These are phyloP conservation scores for Irpex rosettiformis DNA, from an alignment of 1,284 basidiomycete species.

Conservation along the genomic window DNA sequence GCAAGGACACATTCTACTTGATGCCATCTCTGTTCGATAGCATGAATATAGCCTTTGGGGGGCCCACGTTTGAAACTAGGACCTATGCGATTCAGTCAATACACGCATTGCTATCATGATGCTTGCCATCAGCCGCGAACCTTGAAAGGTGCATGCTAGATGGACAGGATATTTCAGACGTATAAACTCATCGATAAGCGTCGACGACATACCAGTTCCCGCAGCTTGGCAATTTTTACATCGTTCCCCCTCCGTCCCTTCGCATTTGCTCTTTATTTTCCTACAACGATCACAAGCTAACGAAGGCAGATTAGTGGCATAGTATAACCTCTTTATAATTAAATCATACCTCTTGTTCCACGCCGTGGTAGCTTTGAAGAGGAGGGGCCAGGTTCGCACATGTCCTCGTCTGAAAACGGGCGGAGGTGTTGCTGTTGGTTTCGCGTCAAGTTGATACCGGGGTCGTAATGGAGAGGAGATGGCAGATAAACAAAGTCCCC, in stretches of 20 bases:
- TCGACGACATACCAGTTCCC: slow-evolving; percentile 48
- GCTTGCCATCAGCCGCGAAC: slow-evolving; percentile 37
- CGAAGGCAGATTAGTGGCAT: slow-evolving; percentile 5
- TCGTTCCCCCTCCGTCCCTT: slow-evolving; percentile 50
- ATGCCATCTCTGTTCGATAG: slow-evolving; percentile 86
- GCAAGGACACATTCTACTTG: slow-evolving; percentile 84
- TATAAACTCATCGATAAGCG: slow-evolving; percentile 3
- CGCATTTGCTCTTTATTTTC: slow-evolving; percentile 85
- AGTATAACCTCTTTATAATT: background rate
- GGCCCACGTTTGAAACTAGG: slow-evolving; percentile 84
- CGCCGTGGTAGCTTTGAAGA: slow-evolving; percentile 37
- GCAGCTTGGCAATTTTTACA: slow-evolving; percentile 70
- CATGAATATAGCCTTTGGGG: slow-evolving; percentile 87
- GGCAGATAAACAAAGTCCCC: background rate
- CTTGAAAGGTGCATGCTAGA: slow-evolving; percentile 75
- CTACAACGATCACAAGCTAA: slow-evolving; percentile 83
- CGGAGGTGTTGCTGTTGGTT: background rate
- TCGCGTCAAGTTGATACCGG: background rate
- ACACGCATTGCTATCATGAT: background rate
- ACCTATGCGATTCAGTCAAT: slow-evolving; percentile 36
- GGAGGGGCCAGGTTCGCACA: slow-evolving; percentile 21
- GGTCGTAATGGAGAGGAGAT: background rate
- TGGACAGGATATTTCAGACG: slow-evolving; percentile 6
- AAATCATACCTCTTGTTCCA: slow-evolving; percentile 59
- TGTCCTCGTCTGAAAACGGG: slow-evolving; percentile 20